A percentile compares a stretch with the other conserved stretches of the same genome.
Evolutionary conservation across 805 yeast species (phyloP).

Genomic region (Danielozyma ontarioensis): DNA sequence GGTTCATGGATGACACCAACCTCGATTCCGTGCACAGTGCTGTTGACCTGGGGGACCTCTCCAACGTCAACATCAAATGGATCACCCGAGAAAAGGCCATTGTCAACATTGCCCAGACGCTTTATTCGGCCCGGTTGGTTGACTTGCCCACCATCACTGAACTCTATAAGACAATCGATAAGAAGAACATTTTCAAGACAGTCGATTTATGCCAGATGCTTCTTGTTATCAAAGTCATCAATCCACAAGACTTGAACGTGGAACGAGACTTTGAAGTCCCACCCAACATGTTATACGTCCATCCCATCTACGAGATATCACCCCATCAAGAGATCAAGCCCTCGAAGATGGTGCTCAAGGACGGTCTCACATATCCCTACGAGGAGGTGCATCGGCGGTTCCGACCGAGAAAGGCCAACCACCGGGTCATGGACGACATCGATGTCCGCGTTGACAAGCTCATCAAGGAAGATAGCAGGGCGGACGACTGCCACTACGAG

Average conservation of each 20-base stretch:
- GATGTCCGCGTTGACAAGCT: constrained; percentile 77
- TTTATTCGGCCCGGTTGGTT: constrained; percentile 80
- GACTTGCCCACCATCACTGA: constrained; percentile 88
- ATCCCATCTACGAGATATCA: constrained; percentile 34
- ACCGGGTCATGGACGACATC: constrained; percentile 67
- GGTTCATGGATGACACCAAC: constrained; percentile 67
- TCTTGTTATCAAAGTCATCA: constrained; percentile 56
- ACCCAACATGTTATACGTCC: constrained; percentile 24
- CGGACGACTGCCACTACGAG: constrained; percentile 76
- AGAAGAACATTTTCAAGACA: constrained; percentile 81
- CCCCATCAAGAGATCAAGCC: constrained; percentile 36
- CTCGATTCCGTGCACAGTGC: constrained; percentile 71
- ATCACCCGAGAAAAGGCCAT: constrained; percentile 76
- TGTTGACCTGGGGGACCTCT: constrained; percentile 70
- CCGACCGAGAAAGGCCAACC: constrained; percentile 65
- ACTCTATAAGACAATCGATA: constrained; percentile 82
- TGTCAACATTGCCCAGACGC: constrained; percentile 58
- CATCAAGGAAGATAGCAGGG: constrained; percentile 71
- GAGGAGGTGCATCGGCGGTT: constrained; percentile 64
- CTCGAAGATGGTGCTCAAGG: constrained; percentile 50
- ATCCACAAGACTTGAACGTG: constrained; percentile 32
- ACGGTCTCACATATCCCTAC: constrained; percentile 82
- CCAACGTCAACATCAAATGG: constrained; percentile 74
- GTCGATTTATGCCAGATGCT: constrained; percentile 84
- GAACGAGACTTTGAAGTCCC: constrained; percentile 46